Conservation (phyloP, 2,329 filamentous ascomycete genomes). For the Diaporthe amygdali region DNA sequence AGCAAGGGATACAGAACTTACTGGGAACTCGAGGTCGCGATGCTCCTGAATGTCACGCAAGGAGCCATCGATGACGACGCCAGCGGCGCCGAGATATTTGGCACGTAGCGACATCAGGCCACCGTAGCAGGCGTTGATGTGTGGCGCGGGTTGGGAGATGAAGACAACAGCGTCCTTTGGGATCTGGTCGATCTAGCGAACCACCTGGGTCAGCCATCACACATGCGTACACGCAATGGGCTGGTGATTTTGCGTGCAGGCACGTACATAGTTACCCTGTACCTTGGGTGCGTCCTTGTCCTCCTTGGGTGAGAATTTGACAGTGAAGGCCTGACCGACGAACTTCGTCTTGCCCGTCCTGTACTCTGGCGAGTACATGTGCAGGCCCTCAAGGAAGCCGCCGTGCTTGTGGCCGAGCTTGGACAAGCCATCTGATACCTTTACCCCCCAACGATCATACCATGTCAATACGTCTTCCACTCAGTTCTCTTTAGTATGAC, state of each 20-base stretch:
- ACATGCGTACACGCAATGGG: no score
- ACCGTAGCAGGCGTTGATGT: slow-evolving; percentile 57
- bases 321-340: slow-evolving; percentile 59
- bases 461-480: slow-evolving; percentile 41
- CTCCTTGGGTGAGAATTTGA: slow-evolving; percentile 52
- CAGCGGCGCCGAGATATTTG: slow-evolving; percentile 46
- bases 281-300: slow-evolving; percentile 49
- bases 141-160: slow-evolving; percentile 50
- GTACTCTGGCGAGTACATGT: slow-evolving; percentile 57
- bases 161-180: slow-evolving; percentile 53
- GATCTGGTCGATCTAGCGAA: slow-evolving; percentile 50
- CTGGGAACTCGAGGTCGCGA: slow-evolving; percentile 35
- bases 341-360: slow-evolving; percentile 57
- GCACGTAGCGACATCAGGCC: slow-evolving; percentile 57
- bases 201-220: no score
- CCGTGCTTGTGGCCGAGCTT: slow-evolving; percentile 53
- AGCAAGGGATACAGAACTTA: background rate
- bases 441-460: no score
- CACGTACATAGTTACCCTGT: slow-evolving; percentile 44
- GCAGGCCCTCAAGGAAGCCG: slow-evolving; percentile 57
- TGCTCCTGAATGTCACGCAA: slow-evolving; percentile 59
- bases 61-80: slow-evolving; percentile 56
- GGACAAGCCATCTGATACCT: slow-evolving; percentile 55
- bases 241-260: no score
- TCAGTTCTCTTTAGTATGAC: background rate